Evolutionary conservation across 1,284 basidiomycete species (phyloP).

Genomic region (Apiotrichum domesticum): DNA sequence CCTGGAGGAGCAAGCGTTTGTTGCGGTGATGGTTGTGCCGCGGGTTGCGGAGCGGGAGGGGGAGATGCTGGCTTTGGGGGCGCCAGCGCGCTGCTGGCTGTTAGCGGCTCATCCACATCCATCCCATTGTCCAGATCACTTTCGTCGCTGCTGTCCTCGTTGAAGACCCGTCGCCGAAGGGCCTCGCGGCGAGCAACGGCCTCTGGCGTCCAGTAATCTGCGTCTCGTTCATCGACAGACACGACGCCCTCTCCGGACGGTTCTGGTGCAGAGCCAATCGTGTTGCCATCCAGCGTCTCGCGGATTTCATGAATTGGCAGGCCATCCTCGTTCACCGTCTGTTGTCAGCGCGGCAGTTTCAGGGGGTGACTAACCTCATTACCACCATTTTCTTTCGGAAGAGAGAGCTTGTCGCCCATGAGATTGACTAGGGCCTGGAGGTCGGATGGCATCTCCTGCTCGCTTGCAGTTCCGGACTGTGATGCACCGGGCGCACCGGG

Average conservation of each 20-base stretch:
- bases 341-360: background rate
- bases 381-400: background rate
- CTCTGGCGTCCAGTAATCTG: constrained; percentile 32
- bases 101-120: constrained; percentile 3
- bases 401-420: constrained; percentile 12
- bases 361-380: background rate
- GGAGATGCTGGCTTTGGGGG: no score
- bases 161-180: constrained; percentile 28
- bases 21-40: no score
- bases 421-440: constrained; percentile 19
- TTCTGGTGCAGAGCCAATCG: constrained; percentile 23
- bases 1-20: background rate
- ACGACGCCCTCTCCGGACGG: constrained; percentile 7
- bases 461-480: background rate
- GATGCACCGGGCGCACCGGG: no score
- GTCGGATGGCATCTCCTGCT: constrained; percentile 5
- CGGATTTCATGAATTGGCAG: constrained; percentile 42
- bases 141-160: constrained; percentile 18
- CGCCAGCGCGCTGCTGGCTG: background rate
- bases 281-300: constrained; percentile 31
- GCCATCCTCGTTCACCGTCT: constrained; percentile 33
- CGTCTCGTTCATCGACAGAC: constrained; percentile 11
- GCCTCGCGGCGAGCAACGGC: constrained; percentile 28
- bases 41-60: background rate
- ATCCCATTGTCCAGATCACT: constrained; percentile 2